phyloP scores from a whole-genome alignment of 169 alveolate species.

The Plasmodium gonderi region DNA sequence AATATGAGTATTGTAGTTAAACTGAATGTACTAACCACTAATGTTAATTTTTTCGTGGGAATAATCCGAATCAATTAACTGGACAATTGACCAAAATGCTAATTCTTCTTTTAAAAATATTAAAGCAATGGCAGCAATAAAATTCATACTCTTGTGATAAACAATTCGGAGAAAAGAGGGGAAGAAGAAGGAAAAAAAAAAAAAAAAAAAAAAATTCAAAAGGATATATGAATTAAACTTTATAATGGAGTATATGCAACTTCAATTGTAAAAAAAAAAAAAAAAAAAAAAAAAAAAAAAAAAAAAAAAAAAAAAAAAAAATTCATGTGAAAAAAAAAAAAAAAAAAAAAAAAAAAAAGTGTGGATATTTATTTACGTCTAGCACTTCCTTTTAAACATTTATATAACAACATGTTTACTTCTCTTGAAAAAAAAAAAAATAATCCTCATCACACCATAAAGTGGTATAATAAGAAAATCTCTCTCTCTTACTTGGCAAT shows the following conservation, averaged over 20 bases:
- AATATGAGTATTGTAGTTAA: neutral
- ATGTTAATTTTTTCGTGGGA: slow-evolving; percentile 83
- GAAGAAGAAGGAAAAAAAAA: neutral
- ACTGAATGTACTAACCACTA: slow-evolving; percentile 73
- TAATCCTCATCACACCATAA: neutral
- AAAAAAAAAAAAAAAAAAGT: too few species aligned
- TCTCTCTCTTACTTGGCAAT: slow-evolving; percentile 82
- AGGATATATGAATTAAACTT: neutral
- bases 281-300: too few species aligned
- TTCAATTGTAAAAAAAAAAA: neutral
- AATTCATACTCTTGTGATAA: slow-evolving; percentile 82
- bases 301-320: too few species aligned
- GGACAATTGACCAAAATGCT: slow-evolving; percentile 90
- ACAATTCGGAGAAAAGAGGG: neutral
- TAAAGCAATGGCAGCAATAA: slow-evolving; percentile 87
- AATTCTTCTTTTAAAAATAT: slow-evolving; percentile 86
- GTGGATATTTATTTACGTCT: too few species aligned
- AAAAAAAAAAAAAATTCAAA: neutral
- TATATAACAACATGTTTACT: neutral
- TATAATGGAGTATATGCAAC: neutral
- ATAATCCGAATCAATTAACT: slow-evolving; percentile 84
- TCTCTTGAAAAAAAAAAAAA: neutral
- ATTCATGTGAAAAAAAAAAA: too few species aligned
- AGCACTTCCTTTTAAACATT: neutral
- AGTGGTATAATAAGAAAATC: neutral